Evolutionary conservation across 2,329 filamentous ascomycete species (phyloP).

Genomic region (Cadophora malorum): DNA sequence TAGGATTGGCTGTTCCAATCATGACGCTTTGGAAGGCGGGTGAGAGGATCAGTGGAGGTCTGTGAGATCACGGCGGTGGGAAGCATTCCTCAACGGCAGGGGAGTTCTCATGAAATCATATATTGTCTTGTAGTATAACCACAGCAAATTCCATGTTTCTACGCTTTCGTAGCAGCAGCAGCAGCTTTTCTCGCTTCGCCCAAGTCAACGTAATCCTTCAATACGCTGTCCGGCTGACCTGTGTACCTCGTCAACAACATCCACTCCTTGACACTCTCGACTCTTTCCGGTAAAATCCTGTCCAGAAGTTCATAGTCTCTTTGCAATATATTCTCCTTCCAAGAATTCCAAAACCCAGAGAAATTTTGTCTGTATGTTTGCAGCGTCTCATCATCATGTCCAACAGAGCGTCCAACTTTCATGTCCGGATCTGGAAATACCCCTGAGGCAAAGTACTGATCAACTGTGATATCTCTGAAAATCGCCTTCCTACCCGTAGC

Average conservation of each 20-base stretch:
- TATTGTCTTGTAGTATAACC: too few species aligned
- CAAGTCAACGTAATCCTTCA: conserved; percentile 32
- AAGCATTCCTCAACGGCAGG: too few species aligned
- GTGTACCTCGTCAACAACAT: conserved; percentile 35
- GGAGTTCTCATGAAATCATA: too few species aligned
- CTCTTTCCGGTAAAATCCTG: conserved; percentile 35
- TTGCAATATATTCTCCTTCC: conserved; percentile 31
- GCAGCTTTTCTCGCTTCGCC: conserved; percentile 1
- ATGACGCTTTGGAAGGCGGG: background rate
- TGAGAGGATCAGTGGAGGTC: background rate
- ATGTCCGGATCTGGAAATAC: conserved; percentile 30
- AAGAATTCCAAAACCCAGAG: conserved; percentile 36
- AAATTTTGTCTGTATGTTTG: conserved; percentile 36
- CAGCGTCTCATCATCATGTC: conserved; percentile 31
- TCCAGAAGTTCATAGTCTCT: conserved; percentile 38
- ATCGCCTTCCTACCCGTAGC: conserved; percentile 33
- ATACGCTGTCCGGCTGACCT: conserved; percentile 26
- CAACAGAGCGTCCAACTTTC: conserved; percentile 32
- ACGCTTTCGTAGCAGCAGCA: too few species aligned
- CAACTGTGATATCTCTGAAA: conserved; percentile 33
- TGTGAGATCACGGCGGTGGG: background rate
- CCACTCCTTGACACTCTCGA: conserved; percentile 37
- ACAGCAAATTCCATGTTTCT: too few species aligned
- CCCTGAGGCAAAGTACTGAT: conserved; percentile 32
- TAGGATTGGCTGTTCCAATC: background rate